A percentile compares a stretch with the other conserved stretches of the same genome.
phyloP scores from a whole-genome alignment of 352 stramenopile genomes.

The Blastocystis sp. region DNA sequence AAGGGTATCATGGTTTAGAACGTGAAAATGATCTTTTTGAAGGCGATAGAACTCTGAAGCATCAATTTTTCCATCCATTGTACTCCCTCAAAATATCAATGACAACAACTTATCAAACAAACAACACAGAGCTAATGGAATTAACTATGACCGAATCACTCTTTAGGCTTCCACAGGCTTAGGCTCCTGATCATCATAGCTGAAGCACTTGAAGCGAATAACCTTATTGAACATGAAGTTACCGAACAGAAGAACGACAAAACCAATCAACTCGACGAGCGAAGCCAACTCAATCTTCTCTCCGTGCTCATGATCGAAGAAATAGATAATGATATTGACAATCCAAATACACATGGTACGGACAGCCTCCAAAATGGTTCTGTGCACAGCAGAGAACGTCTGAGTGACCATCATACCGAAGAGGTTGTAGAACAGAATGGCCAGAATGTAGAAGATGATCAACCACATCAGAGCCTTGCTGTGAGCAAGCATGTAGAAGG shows the following conservation, averaged over 20 bases:
- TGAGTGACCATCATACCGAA: conserved; percentile 67
- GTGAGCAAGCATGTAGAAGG: conserved; percentile 56
- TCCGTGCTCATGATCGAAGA: conserved; percentile 56
- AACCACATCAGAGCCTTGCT: conserved; percentile 58
- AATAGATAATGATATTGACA: conserved; percentile 64
- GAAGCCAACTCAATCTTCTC: conserved; percentile 59
- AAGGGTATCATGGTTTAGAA: background rate
- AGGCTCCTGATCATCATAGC: conserved; percentile 62
- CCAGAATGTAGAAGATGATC: conserved; percentile 66
- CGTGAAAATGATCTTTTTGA: conserved; percentile 9
- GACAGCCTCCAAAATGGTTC: conserved; percentile 66
- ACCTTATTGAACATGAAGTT: conserved; percentile 66
- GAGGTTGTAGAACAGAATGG: conserved; percentile 67
- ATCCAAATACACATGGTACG: conserved; percentile 65
- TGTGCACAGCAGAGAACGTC: conserved; percentile 63
- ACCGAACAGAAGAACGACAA: conserved; percentile 63
- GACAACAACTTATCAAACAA: background rate
- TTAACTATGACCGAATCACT: background rate
- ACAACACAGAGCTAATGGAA: background rate
- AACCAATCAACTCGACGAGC: conserved; percentile 64
- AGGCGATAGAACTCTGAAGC: background rate
- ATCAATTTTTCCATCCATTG: conserved; percentile 44
- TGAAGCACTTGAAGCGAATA: conserved; percentile 63
- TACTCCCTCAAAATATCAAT: background rate
- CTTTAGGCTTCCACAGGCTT: background rate